These are phyloP conservation scores for Beta vulgaris DNA, from an alignment of 148 eudicot species.

Conservation along the genomic window DNA sequence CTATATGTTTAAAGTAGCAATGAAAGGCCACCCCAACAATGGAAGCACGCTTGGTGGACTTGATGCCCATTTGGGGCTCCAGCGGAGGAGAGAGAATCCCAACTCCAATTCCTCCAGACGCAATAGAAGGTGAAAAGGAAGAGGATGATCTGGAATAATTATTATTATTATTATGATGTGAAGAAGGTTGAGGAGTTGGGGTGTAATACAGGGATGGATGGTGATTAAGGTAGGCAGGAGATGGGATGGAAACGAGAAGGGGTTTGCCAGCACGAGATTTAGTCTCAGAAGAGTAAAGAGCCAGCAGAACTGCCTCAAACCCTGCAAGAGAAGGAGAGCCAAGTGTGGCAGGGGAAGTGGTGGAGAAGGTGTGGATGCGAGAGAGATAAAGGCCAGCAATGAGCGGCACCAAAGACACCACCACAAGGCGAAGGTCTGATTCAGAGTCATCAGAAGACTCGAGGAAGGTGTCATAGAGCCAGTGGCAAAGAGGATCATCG, in stretches of 20 bases:
- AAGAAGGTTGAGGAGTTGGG: conserved; percentile 27
- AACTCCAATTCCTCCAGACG: conserved; percentile 15
- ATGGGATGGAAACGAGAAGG: conserved; percentile 53
- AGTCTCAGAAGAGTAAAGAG: conserved; percentile 59
- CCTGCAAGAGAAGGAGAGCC: conserved; percentile 59
- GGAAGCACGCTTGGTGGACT: conserved; percentile 75
- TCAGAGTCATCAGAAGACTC: conserved; percentile 43
- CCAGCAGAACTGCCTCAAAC: conserved; percentile 77
- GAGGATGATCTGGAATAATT: conserved; percentile 23
- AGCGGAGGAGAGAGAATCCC: conserved; percentile 67
- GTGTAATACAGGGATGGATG: conserved; percentile 74
- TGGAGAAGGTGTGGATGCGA: conserved; percentile 44
- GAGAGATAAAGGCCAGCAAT: conserved; percentile 53
- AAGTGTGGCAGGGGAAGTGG: conserved; percentile 16
- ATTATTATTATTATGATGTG: conserved; percentile 16
- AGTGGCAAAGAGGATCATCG: conserved; percentile 72
- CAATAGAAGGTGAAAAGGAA: conserved; percentile 11
- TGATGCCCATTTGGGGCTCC: conserved; percentile 78
- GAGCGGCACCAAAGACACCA: conserved; percentile 62
- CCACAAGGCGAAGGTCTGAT: conserved; percentile 62
- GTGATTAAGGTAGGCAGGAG: conserved; percentile 45
- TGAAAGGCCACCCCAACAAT: conserved; percentile 77
- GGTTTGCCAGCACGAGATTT: conserved; percentile 71
- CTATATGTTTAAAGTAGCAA: conserved; percentile 65
- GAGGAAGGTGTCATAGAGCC: conserved; percentile 90